Evolutionary conservation across 1,139 yeast genomes (phyloP), one percentile per base, ranked within the genome.

Genomic region (Nadsonia commutata): DNA sequence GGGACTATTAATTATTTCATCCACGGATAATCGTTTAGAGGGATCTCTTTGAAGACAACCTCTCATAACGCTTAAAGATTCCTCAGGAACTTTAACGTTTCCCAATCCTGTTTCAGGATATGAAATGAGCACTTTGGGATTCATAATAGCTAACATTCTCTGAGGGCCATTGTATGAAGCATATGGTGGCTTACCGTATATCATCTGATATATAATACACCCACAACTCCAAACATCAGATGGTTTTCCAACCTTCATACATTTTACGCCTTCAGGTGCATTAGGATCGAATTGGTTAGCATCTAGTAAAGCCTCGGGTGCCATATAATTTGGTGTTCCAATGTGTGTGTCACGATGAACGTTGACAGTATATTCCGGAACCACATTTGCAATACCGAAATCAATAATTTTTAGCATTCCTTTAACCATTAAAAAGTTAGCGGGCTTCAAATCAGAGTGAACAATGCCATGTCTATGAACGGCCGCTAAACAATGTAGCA

Each of bases 221-320:
- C 98, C 99, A 63, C 95, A 82, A 18, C 97, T 86, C 98, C 98
- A 90, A 11, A 93, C 78, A 64, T 90, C 99, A 1, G 97, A 82
- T 0, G 98, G 95, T 55, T 78, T 81, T 1, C 98, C 97, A 6
- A 88, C 94, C 58, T 77, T 83, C 45, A 80, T 76, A 48, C 72
- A 57, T 40, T 51, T 63, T 43, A 44, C 55, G 49, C 27, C 16
- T 43, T 44, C 11, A 18, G 54, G 56, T 16, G 52, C 48, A 37
- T 55, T 57, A 18, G 57, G 53, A 40, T 57, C 58, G 40, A 56
- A 59, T 54, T 51, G 51, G 45, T 63, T 70, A 44, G 76, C 74
- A 58, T 80, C 94, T 39, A 80, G 70, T 45, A 88, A 66, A 0
- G 97, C 85, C 59, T 90, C 98, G 0, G 98, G 98, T 0, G 98